Evolutionary conservation across 352 stramenopile species (phyloP).

Genomic region (Phytopythium boreale): DNA sequence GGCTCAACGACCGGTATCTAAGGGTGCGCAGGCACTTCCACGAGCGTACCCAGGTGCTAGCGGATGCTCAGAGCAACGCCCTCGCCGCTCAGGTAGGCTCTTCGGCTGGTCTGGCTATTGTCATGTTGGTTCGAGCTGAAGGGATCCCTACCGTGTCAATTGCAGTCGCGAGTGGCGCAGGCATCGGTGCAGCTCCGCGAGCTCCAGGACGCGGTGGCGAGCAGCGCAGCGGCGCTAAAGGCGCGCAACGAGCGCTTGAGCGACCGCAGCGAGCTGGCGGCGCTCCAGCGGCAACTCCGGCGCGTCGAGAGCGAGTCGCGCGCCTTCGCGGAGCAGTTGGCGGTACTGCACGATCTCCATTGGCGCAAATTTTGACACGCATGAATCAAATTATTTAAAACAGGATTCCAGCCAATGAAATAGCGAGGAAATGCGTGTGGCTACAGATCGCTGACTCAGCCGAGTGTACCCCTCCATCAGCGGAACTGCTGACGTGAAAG

Average conservation of each 20-base stretch:
- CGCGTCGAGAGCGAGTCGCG: constrained; percentile 42
- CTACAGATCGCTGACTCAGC: background rate
- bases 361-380: constrained; percentile 11
- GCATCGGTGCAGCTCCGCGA: constrained; percentile 18
- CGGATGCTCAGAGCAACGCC: constrained; percentile 9
- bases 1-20: constrained; percentile 29
- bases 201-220: constrained; percentile 16
- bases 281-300: constrained; percentile 39
- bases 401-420: constrained; percentile 15
- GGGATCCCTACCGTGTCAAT: background rate
- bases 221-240: constrained; percentile 17
- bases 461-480: background rate
- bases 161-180: constrained; percentile 5
- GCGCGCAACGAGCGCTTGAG: constrained; percentile 23
- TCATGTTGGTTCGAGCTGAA: background rate
- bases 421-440: background rate
- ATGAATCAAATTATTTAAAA: constrained; percentile 16
- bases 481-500: background rate
- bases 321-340: constrained; percentile 27
- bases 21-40: constrained; percentile 24
- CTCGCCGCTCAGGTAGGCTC: constrained; percentile 17
- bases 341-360: constrained; percentile 38
- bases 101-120: background rate
- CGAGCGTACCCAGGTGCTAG: constrained; percentile 20
- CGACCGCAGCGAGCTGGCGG: constrained; percentile 32